Evolutionary conservation across 176 grass and related monocot species (phyloP).

Genomic region (Saccharum officinarum): DNA sequence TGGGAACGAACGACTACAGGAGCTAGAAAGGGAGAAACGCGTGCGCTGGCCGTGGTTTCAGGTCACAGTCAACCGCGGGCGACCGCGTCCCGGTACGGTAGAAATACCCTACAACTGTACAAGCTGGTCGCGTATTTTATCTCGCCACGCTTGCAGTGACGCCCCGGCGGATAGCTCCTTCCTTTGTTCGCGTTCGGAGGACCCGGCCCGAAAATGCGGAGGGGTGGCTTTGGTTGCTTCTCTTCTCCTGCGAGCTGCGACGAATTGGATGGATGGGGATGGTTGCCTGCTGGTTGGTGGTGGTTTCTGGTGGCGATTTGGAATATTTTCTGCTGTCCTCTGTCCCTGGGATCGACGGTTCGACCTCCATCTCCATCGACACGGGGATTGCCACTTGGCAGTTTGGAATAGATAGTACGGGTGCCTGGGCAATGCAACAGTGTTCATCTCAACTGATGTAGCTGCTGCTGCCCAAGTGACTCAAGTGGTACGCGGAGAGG

Average conservation of each 20-base stretch:
- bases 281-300: neutral
- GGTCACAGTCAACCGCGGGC: constrained; percentile 2
- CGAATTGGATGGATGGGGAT: too few species aligned
- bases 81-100: neutral
- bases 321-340: neutral
- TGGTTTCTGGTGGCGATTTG: neutral
- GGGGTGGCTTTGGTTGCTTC: neutral
- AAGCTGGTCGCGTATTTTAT: neutral
- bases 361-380: neutral
- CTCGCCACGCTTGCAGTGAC: neutral
- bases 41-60: neutral
- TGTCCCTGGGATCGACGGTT: too few species aligned
- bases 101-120: neutral
- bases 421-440: neutral
- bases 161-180: neutral
- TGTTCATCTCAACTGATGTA: too few species aligned
- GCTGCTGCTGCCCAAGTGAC: too few species aligned
- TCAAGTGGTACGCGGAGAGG: too few species aligned
- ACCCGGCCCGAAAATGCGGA: neutral
- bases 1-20: neutral
- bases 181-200: too few species aligned
- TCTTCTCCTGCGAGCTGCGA: neutral
- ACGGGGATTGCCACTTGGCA: neutral
- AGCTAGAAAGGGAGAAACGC: neutral
- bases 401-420: neutral